Conservation (phyloP, 345 rosid species). For the Combretum micranthum region DNA sequence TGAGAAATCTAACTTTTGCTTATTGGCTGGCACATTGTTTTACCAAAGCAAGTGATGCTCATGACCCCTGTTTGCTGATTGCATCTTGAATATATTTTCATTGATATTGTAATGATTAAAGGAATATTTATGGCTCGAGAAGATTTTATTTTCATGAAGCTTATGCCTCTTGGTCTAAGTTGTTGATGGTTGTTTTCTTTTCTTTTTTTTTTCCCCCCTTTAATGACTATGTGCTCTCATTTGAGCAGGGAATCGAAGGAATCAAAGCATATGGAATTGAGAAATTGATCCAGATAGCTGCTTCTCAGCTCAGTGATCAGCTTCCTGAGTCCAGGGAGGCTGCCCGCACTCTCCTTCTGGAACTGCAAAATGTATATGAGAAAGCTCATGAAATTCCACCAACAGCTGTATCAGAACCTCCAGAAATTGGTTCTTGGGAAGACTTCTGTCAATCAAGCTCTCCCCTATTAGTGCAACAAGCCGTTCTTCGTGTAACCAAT, state of each 20-base stretch:
- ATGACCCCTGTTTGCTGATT: too few species aligned
- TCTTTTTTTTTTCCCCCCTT: background rate
- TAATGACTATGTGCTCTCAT: background rate
- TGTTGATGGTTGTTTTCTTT: background rate
- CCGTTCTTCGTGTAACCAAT: slow-evolving; percentile 84
- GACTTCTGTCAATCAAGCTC: slow-evolving; percentile 71
- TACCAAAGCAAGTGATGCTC: too few species aligned
- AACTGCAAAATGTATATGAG: slow-evolving; percentile 67
- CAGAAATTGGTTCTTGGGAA: slow-evolving; percentile 64
- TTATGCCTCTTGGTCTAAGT: too few species aligned
- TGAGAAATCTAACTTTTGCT: too few species aligned
- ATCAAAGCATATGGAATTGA: slow-evolving; percentile 75
- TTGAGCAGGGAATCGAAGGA: slow-evolving; percentile 74
- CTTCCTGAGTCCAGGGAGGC: slow-evolving; percentile 97
- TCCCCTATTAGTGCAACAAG: slow-evolving; percentile 74
- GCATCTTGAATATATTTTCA: too few species aligned
- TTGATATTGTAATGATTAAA: too few species aligned
- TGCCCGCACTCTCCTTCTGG: slow-evolving; percentile 75
- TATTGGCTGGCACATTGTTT: too few species aligned
- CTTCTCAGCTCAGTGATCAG: slow-evolving; percentile 87
- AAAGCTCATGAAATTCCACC: slow-evolving; percentile 30
- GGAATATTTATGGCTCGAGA: too few species aligned
- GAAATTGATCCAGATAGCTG: slow-evolving; percentile 70
- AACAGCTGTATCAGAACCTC: slow-evolving; percentile 28
- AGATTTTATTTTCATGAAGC: too few species aligned